These are phyloP conservation scores for Hortaea sp. DNA, from an alignment of 2,329 filamentous ascomycete genomes.

Conservation along the genomic window DNA sequence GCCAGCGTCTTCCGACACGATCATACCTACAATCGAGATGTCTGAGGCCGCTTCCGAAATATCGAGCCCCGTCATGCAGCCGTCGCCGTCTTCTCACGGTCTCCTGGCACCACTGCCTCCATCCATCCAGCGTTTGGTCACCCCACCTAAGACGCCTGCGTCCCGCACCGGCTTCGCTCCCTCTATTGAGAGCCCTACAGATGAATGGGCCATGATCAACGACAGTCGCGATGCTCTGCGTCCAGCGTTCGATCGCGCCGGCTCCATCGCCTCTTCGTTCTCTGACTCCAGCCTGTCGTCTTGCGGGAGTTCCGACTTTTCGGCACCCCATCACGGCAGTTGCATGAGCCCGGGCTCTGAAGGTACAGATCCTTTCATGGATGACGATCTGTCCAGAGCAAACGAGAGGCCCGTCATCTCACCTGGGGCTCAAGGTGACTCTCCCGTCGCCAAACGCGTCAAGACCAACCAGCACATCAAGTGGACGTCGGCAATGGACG, in stretches of 20 bases:
- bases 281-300: constrained; percentile 56
- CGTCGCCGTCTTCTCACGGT: constrained; percentile 23
- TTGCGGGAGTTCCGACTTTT: constrained; percentile 42
- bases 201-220: constrained; percentile 25
- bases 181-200: constrained; percentile 13
- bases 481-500: constrained; percentile 56
- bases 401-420: constrained; percentile 13
- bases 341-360: constrained; percentile 54
- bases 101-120: constrained; percentile 33
- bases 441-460: constrained; percentile 30
- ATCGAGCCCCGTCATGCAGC: constrained; percentile 20
- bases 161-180: constrained; percentile 22
- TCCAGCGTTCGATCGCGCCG: constrained; percentile 39
- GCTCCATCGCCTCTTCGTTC: constrained; percentile 47
- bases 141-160: constrained; percentile 41
- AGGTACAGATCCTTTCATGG: constrained; percentile 43
- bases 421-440: constrained; percentile 12
- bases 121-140: constrained; percentile 28
- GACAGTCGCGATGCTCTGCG: constrained; percentile 12
- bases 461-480: constrained; percentile 32
- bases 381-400: constrained; percentile 16
- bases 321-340: constrained; percentile 34
- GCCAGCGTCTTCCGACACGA: constrained; percentile 16
- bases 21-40: constrained; percentile 42
- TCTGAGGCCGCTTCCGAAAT: constrained; percentile 26